These are phyloP conservation scores for Solanum medicagineum DNA, from an alignment of 257 asterid species.

Conservation along the genomic window DNA sequence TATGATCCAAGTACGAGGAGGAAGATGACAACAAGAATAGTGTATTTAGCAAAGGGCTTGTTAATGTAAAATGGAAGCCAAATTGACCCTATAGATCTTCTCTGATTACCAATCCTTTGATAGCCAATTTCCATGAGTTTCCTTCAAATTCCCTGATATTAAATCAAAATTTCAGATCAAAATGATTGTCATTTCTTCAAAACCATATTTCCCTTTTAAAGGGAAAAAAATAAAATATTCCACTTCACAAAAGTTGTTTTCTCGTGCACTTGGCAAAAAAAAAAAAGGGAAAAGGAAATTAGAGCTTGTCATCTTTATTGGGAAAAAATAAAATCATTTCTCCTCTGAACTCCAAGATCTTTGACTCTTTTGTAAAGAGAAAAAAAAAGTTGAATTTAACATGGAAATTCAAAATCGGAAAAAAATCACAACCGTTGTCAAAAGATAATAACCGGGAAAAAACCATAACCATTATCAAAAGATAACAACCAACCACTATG, in stretches of 20 bases:
- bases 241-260: background rate
- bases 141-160: background rate
- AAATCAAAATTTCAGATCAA: background rate
- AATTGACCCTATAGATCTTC: background rate
- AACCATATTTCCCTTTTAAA: background rate
- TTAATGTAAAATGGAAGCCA: background rate
- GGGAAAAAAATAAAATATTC: background rate
- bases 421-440: no score
- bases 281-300: background rate
- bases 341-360: no score
- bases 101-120: background rate
- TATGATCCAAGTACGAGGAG: background rate
- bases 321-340: no score
- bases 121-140: background rate
- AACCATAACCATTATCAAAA: no score
- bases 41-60: background rate
- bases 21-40: background rate
- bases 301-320: background rate
- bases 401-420: no score
- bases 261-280: background rate
- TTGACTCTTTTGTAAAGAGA: no score
- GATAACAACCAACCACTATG: no score
- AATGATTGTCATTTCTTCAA: background rate
- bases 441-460: no score
- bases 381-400: no score